A percentile compares a stretch with the other conserved stretches of the same genome.
phyloP scores from a whole-genome alignment of 2,329 filamentous ascomycete genomes.

The Dichotomopilus funicola region DNA sequence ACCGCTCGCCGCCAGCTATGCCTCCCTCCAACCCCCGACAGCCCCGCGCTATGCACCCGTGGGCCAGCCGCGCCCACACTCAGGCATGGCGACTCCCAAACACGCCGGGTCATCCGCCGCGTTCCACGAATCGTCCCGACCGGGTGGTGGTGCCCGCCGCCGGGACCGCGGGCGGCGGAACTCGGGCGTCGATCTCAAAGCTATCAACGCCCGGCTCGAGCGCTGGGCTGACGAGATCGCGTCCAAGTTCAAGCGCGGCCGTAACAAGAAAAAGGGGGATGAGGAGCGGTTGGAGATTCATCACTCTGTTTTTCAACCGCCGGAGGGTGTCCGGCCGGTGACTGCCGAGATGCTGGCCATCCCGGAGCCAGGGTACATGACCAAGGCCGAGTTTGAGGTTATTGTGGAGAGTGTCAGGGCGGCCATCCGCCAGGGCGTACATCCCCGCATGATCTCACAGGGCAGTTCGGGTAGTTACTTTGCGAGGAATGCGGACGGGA shows the following conservation, averaged over 20 bases:
- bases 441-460: slow-evolving; percentile 93
- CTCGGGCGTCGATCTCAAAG: slow-evolving; percentile 92
- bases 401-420: slow-evolving; percentile 83
- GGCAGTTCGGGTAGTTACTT: slow-evolving; percentile 98
- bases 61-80: slow-evolving; percentile 53
- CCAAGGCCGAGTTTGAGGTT: slow-evolving; percentile 74
- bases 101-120: slow-evolving; percentile 22
- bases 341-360: slow-evolving; percentile 67
- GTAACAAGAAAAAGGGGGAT: slow-evolving; percentile 63
- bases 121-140: slow-evolving; percentile 2
- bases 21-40: slow-evolving; percentile 47
- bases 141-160: slow-evolving; percentile 24
- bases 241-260: slow-evolving; percentile 85
- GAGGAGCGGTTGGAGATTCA: slow-evolving; percentile 92
- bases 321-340: slow-evolving; percentile 76
- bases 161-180: slow-evolving; percentile 56
- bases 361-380: slow-evolving; percentile 60
- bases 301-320: slow-evolving; percentile 91
- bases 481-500: slow-evolving; percentile 82
- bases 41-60: slow-evolving; percentile 60
- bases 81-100: slow-evolving; percentile 53
- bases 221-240: slow-evolving; percentile 98
- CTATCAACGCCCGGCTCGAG: slow-evolving; percentile 92
- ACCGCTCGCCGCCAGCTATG: slow-evolving; percentile 43
- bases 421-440: slow-evolving; percentile 84